Evolutionary conservation across 805 yeast genomes (phyloP), one percentile per base, ranked within the genome.

Genomic region (Metahyphopichia silvanorum): DNA sequence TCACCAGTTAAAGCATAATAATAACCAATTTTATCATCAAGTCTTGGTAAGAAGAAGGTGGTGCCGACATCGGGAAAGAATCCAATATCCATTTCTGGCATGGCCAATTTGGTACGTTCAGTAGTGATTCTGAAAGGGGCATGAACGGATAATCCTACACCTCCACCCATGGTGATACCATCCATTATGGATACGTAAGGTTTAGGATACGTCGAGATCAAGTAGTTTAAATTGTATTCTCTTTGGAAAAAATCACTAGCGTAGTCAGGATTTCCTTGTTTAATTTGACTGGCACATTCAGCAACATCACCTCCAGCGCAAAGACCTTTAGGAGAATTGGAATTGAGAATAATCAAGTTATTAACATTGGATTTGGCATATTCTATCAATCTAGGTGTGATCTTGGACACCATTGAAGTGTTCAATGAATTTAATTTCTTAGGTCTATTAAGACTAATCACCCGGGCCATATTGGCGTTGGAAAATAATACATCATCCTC

Each of bases 21-120:
- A 55, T 82, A 76, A 29, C 98, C 97, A 39, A 89, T 63, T 46
- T 86, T 78, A 32, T 86, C 86, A 48, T 86, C 88, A 39, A 87
- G 61, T 42, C 84, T 76, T 21, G 95, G 88, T 46, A 93, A 66
- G 61, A 88, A 89, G 62, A 86, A 91, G 8, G 95, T 78, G 22
- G 94, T 82, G 27, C 97, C 98, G 9, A 93, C 98, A 58, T 93
- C 98, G 14, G 95, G 95, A 63, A 86, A 85, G 59, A 87, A 86
- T 1, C 98, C 98, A 56, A 93, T 93, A 51, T 86, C 88, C 71
- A 94, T 84, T 62, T 93, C 98, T 6, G 98, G 98, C 98, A 93
- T 93, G 40, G 98, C 96, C 64, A 88, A 75, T 55, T 81, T 74
- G 8, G 98, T 89, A 48, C 76, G 74, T 49, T 91, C 97, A 25